Base-by-base conservation (phyloP, 1,284 basidiomycete species). In the Mycena citricolor region DNA sequence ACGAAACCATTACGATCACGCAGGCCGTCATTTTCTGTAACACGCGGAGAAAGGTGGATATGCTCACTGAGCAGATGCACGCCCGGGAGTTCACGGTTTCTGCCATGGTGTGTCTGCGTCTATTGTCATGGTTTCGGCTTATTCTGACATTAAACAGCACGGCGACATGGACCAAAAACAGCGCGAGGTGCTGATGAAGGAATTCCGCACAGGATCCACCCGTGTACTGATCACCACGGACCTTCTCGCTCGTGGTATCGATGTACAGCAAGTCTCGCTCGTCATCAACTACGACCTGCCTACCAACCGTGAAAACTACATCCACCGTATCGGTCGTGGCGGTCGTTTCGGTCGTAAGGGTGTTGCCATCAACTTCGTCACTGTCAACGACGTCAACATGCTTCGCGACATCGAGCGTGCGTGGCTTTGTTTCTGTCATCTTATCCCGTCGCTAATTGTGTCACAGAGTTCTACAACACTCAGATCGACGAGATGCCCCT, bases 401-500 rank as follows among this genome's bases (percentile, higher is more conserved):
- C 73, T 97, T 63, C 79, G 93, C 58, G 94, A 97, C 69, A 97
- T 97, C 64, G 94, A 98, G 80, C 85, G 86, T 89, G 62, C 71
- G 86, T 79, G 31, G 42, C 45, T 42, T 36, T 42, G 21, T 29
- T 19, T 39, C 44, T 17, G 19, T 19, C n/a, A 21, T 17, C 32
- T 12, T 13, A 36, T 10, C 38, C 8, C 28, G n/a, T n/a, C n/a
- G n/a, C n/a, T n/a, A n/a, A n/a, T n/a, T n/a, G 21, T 23, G 30
- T 42, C 36, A 34, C 67, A 88, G 84, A 90, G 69, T 90, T 89
- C 70, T 89, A 90, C 78, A 90, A 92, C 79, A 94, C 90, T 44
- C 90, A 94, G 72, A 93, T 97, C 71, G 92, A 94, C 70, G 92
- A 95, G 77, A 97, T 98, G 94, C 94, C 94, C 58, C 78, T 97